Percentiles rank a stretch among this genome's conserved stretches.
Conservation (phyloP, 768 basidiomycete genomes). For the Mycena maculata region DNA sequence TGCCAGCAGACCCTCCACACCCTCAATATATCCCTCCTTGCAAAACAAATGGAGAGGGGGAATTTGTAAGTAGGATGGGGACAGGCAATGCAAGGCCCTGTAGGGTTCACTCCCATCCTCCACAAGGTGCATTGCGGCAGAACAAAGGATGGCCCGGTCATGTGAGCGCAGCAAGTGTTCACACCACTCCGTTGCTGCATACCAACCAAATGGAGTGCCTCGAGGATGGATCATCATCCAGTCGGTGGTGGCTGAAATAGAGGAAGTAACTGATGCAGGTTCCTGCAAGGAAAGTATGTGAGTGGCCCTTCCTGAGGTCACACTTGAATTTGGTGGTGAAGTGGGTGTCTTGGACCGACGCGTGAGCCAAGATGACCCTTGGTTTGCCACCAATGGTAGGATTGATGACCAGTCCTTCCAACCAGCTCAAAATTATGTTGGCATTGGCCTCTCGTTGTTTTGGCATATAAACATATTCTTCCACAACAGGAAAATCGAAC, state of each 20-base stretch:
- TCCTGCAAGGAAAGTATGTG: no score
- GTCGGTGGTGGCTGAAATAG: no score
- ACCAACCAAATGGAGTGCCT: constrained; percentile 2
- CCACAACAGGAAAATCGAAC: neutral
- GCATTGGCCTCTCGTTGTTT: neutral
- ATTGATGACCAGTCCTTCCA: neutral
- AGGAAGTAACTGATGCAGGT: no score
- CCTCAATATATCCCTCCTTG: neutral
- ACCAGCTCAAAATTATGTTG: neutral
- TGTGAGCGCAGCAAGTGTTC: neutral
- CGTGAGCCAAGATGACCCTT: neutral
- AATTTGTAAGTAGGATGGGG: neutral
- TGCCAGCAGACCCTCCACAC: neutral
- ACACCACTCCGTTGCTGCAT: constrained; percentile 1
- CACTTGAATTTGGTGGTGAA: neutral
- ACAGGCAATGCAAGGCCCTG: neutral
- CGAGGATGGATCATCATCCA: no score
- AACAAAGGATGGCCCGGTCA: neutral
- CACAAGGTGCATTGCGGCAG: neutral
- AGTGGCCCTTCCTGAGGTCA: neutral
- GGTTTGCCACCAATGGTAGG: neutral
- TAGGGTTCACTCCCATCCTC: neutral
- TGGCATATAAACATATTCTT: neutral
- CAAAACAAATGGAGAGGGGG: neutral
- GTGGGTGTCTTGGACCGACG: neutral